Conservation (phyloP, 257 asterid genomes). For the Jacaranda mimosifolia region DNA sequence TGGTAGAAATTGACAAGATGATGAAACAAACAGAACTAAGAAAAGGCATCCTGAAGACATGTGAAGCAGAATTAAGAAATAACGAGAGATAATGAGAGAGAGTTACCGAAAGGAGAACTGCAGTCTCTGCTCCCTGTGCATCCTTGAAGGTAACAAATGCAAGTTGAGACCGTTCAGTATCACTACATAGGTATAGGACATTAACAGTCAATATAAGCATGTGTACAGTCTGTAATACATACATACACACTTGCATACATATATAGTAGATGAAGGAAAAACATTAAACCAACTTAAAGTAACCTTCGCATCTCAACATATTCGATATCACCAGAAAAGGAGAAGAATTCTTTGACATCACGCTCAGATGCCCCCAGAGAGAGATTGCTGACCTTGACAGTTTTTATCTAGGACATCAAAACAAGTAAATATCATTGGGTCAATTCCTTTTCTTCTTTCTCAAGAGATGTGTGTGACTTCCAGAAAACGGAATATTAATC, state of each 20-base stretch:
- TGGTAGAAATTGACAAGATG: not conserved
- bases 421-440: conserved; percentile 29
- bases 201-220: conserved; percentile 20
- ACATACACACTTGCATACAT: not conserved
- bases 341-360: conserved; percentile 87
- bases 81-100: conserved; percentile 30
- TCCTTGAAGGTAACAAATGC: conserved; percentile 97
- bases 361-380: conserved; percentile 89
- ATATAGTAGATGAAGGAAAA: conserved; percentile 7
- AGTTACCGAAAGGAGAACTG: conserved; percentile 93
- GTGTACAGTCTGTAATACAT: not conserved
- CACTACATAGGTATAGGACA: conserved; percentile 55
- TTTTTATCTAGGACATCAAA: conserved; percentile 57
- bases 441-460: not conserved
- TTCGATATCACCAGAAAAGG: conserved; percentile 94
- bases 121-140: conserved; percentile 95
- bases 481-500: not conserved
- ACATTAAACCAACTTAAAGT: conserved; percentile 26
- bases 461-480: not conserved
- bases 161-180: conserved; percentile 82
- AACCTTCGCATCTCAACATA: conserved; percentile 93
- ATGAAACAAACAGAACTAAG: not conserved
- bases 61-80: not conserved
- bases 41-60: not conserved
- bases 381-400: conserved; percentile 90